Evolutionary conservation across 139 green algal species (phyloP).

Genomic region (Coccomyxa sp.): DNA sequence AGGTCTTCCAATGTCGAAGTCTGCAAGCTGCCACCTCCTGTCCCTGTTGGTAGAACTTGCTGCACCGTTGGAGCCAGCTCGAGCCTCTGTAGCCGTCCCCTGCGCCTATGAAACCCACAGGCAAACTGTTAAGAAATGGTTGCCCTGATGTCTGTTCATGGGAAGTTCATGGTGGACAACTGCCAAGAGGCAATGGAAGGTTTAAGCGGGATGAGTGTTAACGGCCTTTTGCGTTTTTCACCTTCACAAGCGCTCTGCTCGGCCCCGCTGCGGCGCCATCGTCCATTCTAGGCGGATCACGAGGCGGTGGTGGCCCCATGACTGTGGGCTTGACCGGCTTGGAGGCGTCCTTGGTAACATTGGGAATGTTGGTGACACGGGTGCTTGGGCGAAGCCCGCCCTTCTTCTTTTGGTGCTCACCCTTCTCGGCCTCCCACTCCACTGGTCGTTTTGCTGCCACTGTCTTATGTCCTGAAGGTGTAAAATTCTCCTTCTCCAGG

Average conservation of each 20-base stretch:
- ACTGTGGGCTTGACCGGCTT: slow-evolving; percentile 1
- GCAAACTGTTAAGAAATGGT: background rate
- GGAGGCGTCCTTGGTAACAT: background rate
- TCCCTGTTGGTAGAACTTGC: background rate
- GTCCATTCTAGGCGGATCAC: background rate
- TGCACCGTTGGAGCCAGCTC: background rate
- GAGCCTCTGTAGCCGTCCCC: background rate
- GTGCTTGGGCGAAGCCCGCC: background rate
- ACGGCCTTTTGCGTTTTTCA: too few species aligned
- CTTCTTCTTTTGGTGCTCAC: background rate
- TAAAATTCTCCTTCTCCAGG: too few species aligned
- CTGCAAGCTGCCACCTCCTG: slow-evolving; percentile 74
- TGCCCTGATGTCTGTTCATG: too few species aligned
- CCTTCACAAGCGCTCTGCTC: background rate
- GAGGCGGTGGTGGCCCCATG: slow-evolving; percentile 36
- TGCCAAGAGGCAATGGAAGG: too few species aligned
- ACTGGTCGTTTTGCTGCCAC: background rate
- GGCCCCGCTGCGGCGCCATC: background rate
- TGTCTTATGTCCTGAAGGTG: too few species aligned
- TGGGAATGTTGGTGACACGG: background rate
- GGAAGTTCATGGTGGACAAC: too few species aligned
- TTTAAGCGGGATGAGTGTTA: too few species aligned
- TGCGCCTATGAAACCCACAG: background rate
- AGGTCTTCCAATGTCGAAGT: slow-evolving; percentile 98
- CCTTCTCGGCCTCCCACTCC: background rate